Conservation (phyloP, 306 rosid species). For the Prunus mume region DNA sequence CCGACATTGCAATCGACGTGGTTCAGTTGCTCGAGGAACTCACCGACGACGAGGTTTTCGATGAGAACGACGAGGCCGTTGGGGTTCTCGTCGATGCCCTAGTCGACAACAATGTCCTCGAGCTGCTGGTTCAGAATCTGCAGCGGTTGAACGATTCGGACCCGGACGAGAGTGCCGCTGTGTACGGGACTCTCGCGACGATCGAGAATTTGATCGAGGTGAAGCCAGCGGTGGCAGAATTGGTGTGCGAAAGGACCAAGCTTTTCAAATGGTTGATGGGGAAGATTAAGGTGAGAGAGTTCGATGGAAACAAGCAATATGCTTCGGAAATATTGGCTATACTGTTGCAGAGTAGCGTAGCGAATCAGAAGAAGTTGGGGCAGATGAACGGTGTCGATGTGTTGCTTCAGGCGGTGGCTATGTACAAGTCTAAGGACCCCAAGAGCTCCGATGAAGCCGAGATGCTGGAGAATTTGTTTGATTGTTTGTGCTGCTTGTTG, state of each 20-base stretch:
- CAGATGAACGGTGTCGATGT: conserved; percentile 97
- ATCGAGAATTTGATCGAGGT: conserved; percentile 88
- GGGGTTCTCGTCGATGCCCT: conserved; percentile 68
- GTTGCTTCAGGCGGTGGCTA: conserved; percentile 92
- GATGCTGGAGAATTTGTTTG: conserved; percentile 92
- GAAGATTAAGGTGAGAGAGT: conserved; percentile 86
- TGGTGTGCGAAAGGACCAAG: conserved; percentile 85
- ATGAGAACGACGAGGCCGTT: conserved; percentile 75
- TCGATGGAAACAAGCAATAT: conserved; percentile 83
- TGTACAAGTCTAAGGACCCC: conserved; percentile 89
- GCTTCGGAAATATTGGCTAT: conserved; percentile 92
- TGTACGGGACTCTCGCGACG: conserved; percentile 65
- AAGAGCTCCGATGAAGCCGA: conserved; percentile 86
- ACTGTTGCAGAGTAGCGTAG: conserved; percentile 72
- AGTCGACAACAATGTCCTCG: conserved; percentile 71
- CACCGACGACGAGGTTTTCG: conserved; percentile 82
- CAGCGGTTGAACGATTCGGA: conserved; percentile 67
- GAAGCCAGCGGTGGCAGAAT: conserved; percentile 81
- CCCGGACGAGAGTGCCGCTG: conserved; percentile 68
- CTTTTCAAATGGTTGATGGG: conserved; percentile 82
- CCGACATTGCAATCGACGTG: conserved; percentile 82
- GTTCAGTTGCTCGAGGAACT: conserved; percentile 79
- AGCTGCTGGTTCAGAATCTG: conserved; percentile 73
- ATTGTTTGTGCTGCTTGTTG: conserved; percentile 84
- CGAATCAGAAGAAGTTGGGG: conserved; percentile 79